A percentile compares a stretch with the other conserved stretches of the same genome.
These are phyloP conservation scores for Urtica urens DNA, from an alignment of 306 rosid genomes.

Conservation along the genomic window DNA sequence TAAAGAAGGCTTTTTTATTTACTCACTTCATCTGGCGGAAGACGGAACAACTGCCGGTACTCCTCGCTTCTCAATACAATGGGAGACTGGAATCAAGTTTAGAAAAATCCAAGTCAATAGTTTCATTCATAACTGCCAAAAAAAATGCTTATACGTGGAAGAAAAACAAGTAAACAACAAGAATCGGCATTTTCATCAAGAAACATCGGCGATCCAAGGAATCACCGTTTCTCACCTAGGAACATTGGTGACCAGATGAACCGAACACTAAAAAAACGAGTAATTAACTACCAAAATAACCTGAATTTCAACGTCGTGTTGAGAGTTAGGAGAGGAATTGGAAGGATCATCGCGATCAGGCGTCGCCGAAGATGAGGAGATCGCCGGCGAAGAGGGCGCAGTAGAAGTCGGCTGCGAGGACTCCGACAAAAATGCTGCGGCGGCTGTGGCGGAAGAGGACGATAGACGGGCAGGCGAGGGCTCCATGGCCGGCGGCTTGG, in stretches of 20 bases:
- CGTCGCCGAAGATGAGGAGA: conserved; percentile 11
- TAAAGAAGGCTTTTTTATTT: conserved; percentile 9
- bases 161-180: no score
- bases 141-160: no score
- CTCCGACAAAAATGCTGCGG: conserved; percentile 9
- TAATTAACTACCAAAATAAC: conserved; percentile 16
- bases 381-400: conserved; percentile 13
- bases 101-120: not conserved
- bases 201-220: no score
- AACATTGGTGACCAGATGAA: not conserved
- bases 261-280: not conserved
- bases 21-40: conserved; percentile 84
- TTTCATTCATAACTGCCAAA: no score
- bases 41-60: conserved; percentile 89
- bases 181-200: no score
- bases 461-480: conserved; percentile 29
- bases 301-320: conserved; percentile 39
- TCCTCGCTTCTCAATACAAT: conserved; percentile 68
- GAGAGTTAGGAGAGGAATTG: conserved; percentile 30
- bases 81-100: conserved; percentile 30
- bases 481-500: conserved; percentile 21
- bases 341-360: conserved; percentile 36
- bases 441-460: conserved; percentile 8
- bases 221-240: no score
- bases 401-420: no score